Base-by-base conservation (phyloP, 108 stramenopile genomes). In the Nannochloropsis gaditana region DNA sequence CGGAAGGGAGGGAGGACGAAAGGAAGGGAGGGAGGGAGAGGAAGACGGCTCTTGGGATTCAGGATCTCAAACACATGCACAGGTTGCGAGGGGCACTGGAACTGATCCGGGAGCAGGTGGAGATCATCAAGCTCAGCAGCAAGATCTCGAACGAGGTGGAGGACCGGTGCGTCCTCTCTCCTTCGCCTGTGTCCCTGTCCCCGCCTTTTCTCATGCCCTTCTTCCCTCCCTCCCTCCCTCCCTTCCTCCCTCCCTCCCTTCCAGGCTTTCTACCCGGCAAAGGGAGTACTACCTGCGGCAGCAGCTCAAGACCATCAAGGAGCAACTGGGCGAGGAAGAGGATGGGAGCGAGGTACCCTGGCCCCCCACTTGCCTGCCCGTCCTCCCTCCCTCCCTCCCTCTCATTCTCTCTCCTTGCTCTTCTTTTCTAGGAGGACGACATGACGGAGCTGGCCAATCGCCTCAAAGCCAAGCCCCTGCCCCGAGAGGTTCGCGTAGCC, bases 271-370 rank as follows among this genome's bases (percentile, higher is more conserved):
- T 43, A 84, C 83, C 80, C 86, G 83, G 10, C 86, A 87, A 44
- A 21, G 83, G 2, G 86, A 87, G 80, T 87, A 84, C 83, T 87
- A 84, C 84, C 84, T 87, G 44, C 80, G 87, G 84, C 87, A 87
- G 84, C 87, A 87, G 87, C 87, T 87, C 47, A 87, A 84, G 80
- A 80, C 87, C 44, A 87, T 87, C 45, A 79, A 79, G 2, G 45
- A 84, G 50, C 83, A 87, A 80, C 84, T 87, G 4, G 87, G 87
- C 11, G 87, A 87, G 73, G 86, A 50, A 50, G 47, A 50, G 47
- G 47, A 50, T 15, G 47, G 47, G 47, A 50, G 47, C 47, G 47
- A 87, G 86, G 86, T 84, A 11, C 11, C 31, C 43, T 42, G 17
- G 43, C 45, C 44, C 45, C 21, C 83, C 11, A 11, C 44, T 43